These are phyloP conservation scores for Nigrospora sphaerica DNA, from an alignment of 2,329 filamentous ascomycete genomes.

Conservation along the genomic window DNA sequence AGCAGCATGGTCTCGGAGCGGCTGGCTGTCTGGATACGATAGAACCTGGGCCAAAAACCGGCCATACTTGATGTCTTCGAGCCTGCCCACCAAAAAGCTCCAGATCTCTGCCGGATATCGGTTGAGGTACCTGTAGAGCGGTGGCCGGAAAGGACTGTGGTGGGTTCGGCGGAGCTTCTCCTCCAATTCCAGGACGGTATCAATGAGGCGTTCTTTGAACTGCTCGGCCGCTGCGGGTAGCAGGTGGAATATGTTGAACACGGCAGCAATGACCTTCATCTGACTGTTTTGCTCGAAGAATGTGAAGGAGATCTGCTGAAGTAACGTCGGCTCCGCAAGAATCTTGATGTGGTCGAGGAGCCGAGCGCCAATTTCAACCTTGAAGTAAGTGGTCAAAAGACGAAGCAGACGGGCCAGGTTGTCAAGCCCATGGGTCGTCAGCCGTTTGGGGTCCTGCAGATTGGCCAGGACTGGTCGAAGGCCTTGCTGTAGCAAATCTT, in stretches of 20 bases:
- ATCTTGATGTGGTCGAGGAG: slow-evolving; percentile 91
- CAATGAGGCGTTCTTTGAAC: slow-evolving; percentile 85
- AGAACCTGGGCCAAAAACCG: slow-evolving; percentile 87
- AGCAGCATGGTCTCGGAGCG: slow-evolving; percentile 68
- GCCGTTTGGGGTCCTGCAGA: slow-evolving; percentile 83
- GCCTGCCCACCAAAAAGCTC: slow-evolving; percentile 67
- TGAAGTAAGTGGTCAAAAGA: slow-evolving; percentile 95
- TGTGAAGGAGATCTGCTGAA: slow-evolving; percentile 90
- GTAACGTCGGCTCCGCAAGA: slow-evolving; percentile 70
- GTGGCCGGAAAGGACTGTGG: slow-evolving; percentile 83
- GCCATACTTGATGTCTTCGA: slow-evolving; percentile 82
- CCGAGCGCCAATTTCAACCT: slow-evolving; percentile 90
- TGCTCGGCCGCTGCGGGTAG: slow-evolving; percentile 81
- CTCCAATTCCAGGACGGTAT: slow-evolving; percentile 85
- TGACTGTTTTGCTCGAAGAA: slow-evolving; percentile 87
- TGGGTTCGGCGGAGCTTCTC: slow-evolving; percentile 77
- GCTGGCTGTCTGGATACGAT: slow-evolving; percentile 63
- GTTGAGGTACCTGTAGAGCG: slow-evolving; percentile 89
- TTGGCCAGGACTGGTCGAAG: slow-evolving; percentile 94
- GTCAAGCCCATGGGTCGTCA: slow-evolving; percentile 84
- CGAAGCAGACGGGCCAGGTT: slow-evolving; percentile 85
- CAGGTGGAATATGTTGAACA: slow-evolving; percentile 96
- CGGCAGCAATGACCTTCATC: slow-evolving; percentile 92
- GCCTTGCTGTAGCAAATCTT: slow-evolving; percentile 90
- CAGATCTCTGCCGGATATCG: slow-evolving; percentile 86